Conservation (phyloP, 1,284 basidiomycete species). For the Ceratobasidium sp. region DNA sequence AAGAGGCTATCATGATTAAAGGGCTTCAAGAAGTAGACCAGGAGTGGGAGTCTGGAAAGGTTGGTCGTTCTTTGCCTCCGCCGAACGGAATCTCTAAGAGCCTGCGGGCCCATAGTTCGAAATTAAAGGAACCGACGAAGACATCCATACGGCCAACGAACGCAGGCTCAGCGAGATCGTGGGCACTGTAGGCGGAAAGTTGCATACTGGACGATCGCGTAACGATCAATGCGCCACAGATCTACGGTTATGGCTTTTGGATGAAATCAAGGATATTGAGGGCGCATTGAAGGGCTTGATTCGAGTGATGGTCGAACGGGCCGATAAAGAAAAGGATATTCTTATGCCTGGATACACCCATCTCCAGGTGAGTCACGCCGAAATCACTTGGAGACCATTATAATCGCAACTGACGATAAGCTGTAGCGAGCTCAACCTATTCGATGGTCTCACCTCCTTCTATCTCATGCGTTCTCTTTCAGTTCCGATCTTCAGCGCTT, state of each 20-base stretch:
- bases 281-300: conserved; percentile 83
- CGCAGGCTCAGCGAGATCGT: conserved; percentile 94
- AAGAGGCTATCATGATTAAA: conserved; percentile 78
- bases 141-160: conserved; percentile 99
- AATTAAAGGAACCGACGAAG: conserved; percentile 88
- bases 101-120: conserved; percentile 67
- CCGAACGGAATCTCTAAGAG: not conserved
- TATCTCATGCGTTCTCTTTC: conserved; percentile 96
- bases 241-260: conserved; percentile 95
- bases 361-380: conserved; percentile 75
- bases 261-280: conserved; percentile 81
- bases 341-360: conserved; percentile 98
- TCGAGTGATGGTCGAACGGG: conserved; percentile 89
- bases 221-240: conserved; percentile 99
- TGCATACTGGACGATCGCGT: conserved; percentile 95
- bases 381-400: not conserved
- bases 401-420: conserved; percentile 30
- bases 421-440: conserved; percentile 94
- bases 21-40: conserved; percentile 84
- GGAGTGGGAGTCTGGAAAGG: conserved; percentile 86
- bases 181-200: conserved; percentile 89
- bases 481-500: conserved; percentile 89
- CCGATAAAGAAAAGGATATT: conserved; percentile 91
- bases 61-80: conserved; percentile 55
- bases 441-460: conserved; percentile 96